Conservation (phyloP, 164 flowering plant species). For the Kalanchoe fedtschenkoi region DNA sequence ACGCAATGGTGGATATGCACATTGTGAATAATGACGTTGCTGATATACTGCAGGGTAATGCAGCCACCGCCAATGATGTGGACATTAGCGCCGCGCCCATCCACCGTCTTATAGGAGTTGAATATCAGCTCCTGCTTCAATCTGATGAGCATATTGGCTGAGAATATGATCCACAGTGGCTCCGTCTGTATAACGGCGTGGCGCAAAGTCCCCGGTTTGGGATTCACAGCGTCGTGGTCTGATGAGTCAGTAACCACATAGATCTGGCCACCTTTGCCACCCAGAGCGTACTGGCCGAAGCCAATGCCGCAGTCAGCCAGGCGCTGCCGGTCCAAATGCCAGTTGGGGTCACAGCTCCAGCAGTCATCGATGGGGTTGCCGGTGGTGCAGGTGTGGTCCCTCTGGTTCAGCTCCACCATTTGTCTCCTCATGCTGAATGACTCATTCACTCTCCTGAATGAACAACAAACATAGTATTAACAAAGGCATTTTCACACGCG, state of each 20-base stretch:
- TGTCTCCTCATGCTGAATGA: too few species aligned
- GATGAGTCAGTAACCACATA: neutral
- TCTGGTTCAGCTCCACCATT: too few species aligned
- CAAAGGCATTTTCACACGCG: too few species aligned
- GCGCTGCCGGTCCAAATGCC: neutral
- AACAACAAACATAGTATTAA: too few species aligned
- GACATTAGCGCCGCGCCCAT: neutral
- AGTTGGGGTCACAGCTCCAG: neutral
- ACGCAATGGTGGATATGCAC: neutral
- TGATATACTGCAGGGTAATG: neutral
- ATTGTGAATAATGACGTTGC: neutral
- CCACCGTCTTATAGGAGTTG: neutral
- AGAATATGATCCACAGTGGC: neutral
- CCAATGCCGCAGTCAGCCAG: conserved; percentile 3
- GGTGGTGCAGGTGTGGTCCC: neutral
- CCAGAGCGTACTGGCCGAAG: neutral
- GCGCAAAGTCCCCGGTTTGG: neutral
- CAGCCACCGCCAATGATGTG: neutral
- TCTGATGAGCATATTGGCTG: neutral
- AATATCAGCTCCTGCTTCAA: neutral
- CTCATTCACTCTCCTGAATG: too few species aligned
- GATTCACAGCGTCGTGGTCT: neutral
- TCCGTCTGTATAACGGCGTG: neutral
- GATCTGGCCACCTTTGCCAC: neutral
- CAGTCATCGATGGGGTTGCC: neutral